A percentile compares a stretch with the other conserved stretches of the same genome.
phyloP scores from a whole-genome alignment of 352 stramenopile species.

The Phytophthora aleatoria region DNA sequence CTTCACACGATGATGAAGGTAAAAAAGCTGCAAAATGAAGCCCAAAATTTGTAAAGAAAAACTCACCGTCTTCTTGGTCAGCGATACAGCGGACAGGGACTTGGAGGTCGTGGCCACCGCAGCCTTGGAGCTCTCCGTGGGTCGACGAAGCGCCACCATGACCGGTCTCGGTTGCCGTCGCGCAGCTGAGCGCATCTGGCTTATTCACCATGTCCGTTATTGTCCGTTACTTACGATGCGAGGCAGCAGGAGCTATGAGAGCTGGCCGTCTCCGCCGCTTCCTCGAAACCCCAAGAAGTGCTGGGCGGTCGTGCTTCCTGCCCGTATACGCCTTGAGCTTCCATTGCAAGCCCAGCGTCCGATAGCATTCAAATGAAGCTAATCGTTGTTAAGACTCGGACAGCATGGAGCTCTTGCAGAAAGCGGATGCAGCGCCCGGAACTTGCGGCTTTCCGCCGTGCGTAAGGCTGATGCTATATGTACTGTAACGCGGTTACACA shows the following conservation, averaged over 20 bases:
- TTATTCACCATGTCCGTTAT: slow-evolving; percentile 13
- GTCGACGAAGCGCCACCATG: slow-evolving; percentile 35
- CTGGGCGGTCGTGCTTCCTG: not conserved
- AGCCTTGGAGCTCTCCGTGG: slow-evolving; percentile 55
- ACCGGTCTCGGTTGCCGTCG: not conserved
- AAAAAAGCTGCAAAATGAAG: not conserved
- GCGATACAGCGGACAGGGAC: slow-evolving; percentile 54
- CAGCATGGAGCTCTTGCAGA: not conserved
- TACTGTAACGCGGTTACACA: not conserved
- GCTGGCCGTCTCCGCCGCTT: slow-evolving; percentile 1
- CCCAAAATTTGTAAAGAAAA: not conserved
- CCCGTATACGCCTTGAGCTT: not conserved
- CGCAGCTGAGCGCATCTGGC: not conserved
- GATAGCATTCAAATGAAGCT: too few relatives aligned
- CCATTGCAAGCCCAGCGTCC: too few relatives aligned
- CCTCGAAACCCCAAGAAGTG: not conserved
- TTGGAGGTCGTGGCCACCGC: slow-evolving; percentile 52
- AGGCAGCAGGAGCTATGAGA: not conserved
- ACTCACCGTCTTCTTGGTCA: slow-evolving; percentile 66
- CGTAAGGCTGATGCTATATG: slow-evolving; percentile 5
- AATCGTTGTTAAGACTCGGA: not conserved
- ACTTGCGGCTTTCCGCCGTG: slow-evolving; percentile 16
- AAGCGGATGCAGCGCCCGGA: too few relatives aligned
- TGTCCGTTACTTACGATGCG: slow-evolving; percentile 7
- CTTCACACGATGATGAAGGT: slow-evolving; percentile 22